Conservation (phyloP, 352 stramenopile genomes). For the Phytophthora pisi region DNA sequence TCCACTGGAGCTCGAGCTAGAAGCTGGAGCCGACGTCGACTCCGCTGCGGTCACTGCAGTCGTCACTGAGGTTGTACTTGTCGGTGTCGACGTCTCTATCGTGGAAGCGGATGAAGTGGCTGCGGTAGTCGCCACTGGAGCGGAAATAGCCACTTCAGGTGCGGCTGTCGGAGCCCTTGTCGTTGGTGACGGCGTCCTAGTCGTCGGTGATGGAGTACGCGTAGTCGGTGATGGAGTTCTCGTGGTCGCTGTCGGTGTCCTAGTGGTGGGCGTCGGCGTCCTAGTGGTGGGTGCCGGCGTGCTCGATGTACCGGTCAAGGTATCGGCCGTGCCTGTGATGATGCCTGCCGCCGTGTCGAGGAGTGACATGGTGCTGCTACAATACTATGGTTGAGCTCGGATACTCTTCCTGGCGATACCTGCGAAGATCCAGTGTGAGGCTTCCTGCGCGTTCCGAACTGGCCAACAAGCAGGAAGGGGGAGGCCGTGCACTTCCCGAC, state of each 20-base stretch:
- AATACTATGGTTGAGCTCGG: constrained; percentile 21
- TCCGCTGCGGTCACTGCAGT: constrained; percentile 8
- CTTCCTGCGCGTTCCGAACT: constrained; percentile 26
- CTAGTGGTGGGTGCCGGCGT: constrained; percentile 13
- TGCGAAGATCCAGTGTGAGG: constrained; percentile 15
- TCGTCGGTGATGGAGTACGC: constrained; percentile 15
- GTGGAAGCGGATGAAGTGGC: constrained; percentile 15
- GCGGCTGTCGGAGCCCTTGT: neutral
- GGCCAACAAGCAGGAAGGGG: constrained; percentile 10
- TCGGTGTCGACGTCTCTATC: constrained; percentile 4
- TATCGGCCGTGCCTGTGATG: constrained; percentile 20
- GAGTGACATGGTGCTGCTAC: constrained; percentile 24
- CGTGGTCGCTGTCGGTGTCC: constrained; percentile 14
- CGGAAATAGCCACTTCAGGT: neutral
- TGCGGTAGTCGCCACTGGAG: constrained; percentile 11
- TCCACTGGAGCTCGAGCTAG: constrained; percentile 17
- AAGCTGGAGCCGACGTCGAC: constrained; percentile 19
- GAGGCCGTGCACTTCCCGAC: neutral
- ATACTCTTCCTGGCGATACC: neutral
- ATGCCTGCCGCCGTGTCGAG: constrained; percentile 23
- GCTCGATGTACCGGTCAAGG: constrained; percentile 18
- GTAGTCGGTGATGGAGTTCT: constrained; percentile 19
- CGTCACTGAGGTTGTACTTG: constrained; percentile 11
- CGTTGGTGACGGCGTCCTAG: constrained; percentile 1
- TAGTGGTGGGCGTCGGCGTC: constrained; percentile 12